These are phyloP conservation scores for Suhomyces taliae DNA, from an alignment of 1,139 yeast genomes.

Conservation along the genomic window DNA sequence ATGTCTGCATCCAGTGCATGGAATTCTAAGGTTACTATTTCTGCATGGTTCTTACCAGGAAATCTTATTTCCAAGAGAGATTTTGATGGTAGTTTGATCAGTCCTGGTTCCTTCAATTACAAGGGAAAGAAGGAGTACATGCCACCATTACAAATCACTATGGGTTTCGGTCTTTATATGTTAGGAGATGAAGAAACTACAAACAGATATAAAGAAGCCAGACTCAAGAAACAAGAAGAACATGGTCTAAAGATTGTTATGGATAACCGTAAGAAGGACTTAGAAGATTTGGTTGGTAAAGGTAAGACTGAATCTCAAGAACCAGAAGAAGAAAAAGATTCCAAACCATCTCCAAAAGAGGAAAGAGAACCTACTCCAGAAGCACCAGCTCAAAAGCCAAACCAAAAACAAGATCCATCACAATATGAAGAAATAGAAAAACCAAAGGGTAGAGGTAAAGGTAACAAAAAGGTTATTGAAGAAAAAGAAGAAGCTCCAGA, in stretches of 20 bases:
- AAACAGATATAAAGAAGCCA: constrained; percentile 36
- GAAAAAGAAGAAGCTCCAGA: constrained; percentile 10
- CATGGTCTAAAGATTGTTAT: constrained; percentile 45
- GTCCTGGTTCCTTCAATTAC: constrained; percentile 62
- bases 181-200: constrained; percentile 59
- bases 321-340: constrained; percentile 17
- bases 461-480: constrained; percentile 6
- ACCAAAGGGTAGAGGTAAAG: not conserved
- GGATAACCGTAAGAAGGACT: constrained; percentile 33
- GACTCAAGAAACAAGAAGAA: constrained; percentile 44
- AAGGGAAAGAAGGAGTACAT: constrained; percentile 59
- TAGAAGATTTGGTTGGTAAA: constrained; percentile 16
- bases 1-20: constrained; percentile 86
- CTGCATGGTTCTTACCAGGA: constrained; percentile 83
- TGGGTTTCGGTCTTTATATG: constrained; percentile 89
- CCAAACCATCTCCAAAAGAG: constrained; percentile 5
- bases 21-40: constrained; percentile 77
- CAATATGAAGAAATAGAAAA: constrained; percentile 7
- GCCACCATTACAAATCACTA: constrained; percentile 81
- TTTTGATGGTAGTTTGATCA: constrained; percentile 60
- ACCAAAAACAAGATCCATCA: constrained; percentile 8
- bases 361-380: constrained; percentile 12
- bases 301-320: constrained; percentile 6
- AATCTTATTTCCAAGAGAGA: constrained; percentile 67
- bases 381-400: constrained; percentile 1